Evolutionary conservation across 2,329 filamentous ascomycete species (phyloP).

Genomic region (Nothophaeocryptopus gaeumannii): DNA sequence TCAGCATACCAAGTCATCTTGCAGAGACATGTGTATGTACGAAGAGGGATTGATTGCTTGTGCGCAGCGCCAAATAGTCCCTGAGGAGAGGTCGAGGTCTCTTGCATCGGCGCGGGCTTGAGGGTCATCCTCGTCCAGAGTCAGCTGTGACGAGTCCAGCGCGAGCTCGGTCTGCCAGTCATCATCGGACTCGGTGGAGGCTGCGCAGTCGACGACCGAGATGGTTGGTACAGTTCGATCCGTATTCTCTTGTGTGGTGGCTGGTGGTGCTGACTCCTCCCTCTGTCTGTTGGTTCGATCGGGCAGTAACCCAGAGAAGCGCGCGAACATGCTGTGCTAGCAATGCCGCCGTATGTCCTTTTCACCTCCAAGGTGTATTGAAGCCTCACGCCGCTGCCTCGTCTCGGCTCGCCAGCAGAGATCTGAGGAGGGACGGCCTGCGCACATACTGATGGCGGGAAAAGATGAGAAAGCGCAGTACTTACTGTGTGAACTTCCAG

Average conservation of each 20-base stretch:
- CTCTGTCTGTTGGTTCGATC: conserved; percentile 26
- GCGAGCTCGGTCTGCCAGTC: too few relatives aligned
- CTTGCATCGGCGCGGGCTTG: conserved; percentile 9
- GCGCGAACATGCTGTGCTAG: conserved; percentile 28
- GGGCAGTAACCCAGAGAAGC: conserved; percentile 14
- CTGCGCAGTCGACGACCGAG: too few relatives aligned
- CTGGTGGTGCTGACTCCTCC: too few relatives aligned
- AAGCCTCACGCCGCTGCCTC: too few relatives aligned
- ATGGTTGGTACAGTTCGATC: too few relatives aligned
- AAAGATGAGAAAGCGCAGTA: conserved; percentile 16
- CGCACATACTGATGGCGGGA: neutral
- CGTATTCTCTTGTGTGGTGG: neutral
- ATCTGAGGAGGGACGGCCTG: too few relatives aligned
- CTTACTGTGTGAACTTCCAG: conserved; percentile 99
- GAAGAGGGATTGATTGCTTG: too few relatives aligned
- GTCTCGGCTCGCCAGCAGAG: too few relatives aligned
- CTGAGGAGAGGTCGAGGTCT: neutral
- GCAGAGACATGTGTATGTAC: neutral
- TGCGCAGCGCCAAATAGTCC: conserved; percentile 18
- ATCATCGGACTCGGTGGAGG: too few relatives aligned
- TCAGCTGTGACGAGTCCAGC: too few relatives aligned
- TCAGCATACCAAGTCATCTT: conserved; percentile 22
- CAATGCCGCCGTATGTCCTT: conserved; percentile 11
- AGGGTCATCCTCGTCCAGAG: conserved; percentile 9
- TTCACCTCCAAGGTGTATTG: too few relatives aligned